These are phyloP conservation scores for Populus deltoides DNA, from an alignment of 345 rosid species.

Conservation along the genomic window DNA sequence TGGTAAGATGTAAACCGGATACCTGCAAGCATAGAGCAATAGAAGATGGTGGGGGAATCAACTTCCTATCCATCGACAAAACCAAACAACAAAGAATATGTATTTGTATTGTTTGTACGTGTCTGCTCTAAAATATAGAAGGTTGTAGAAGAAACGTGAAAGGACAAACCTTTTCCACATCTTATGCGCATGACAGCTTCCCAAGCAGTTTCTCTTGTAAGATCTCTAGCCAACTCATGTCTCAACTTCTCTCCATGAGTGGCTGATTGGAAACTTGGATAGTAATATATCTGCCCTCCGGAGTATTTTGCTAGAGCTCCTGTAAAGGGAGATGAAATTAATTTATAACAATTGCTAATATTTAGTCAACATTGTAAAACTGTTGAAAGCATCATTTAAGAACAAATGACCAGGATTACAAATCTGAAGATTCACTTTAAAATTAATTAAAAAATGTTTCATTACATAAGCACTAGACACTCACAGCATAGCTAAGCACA, in stretches of 20 bases:
- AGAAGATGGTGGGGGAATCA: background rate
- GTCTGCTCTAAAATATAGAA: background rate
- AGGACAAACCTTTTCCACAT: constrained; percentile 88
- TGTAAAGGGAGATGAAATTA: constrained; percentile 21
- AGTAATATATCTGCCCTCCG: constrained; percentile 93
- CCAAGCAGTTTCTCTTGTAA: constrained; percentile 99
- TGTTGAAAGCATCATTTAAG: background rate
- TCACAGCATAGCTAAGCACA: no score
- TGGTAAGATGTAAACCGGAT: constrained; percentile 90
- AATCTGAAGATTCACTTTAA: no score
- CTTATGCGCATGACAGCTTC: constrained; percentile 99
- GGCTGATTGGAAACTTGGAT: constrained; percentile 79
- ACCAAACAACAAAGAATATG: background rate
- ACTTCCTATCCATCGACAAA: background rate
- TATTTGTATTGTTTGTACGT: background rate
- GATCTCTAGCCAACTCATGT: constrained; percentile 88
- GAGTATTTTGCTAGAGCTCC: constrained; percentile 95
- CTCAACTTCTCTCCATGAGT: constrained; percentile 78
- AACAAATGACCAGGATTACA: background rate
- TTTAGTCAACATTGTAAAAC: background rate
- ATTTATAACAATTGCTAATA: background rate
- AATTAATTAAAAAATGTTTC: no score
- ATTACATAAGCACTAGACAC: no score
- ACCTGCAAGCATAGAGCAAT: constrained; percentile 46
- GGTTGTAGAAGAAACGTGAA: background rate